Percentiles rank a stretch among this genome's conserved stretches.
phyloP scores from a whole-genome alignment of 2,329 filamentous ascomycete species.

The Byssochlamys sp. region DNA sequence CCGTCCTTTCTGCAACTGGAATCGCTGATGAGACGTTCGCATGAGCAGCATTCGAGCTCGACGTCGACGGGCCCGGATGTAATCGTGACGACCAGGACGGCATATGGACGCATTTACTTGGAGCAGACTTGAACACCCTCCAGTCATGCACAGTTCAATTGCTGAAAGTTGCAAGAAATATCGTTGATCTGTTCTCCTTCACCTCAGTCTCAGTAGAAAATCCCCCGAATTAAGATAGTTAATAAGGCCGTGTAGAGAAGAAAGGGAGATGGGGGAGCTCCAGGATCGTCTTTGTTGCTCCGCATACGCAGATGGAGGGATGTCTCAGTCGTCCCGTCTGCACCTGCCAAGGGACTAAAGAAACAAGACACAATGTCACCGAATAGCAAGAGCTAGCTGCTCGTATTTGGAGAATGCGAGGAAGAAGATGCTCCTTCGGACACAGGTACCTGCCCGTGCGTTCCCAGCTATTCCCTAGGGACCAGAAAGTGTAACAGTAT shows the following conservation, averaged over 20 bases:
- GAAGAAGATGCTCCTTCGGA: neutral
- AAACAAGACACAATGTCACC: neutral
- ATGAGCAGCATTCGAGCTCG: constrained; percentile 7
- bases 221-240: neutral
- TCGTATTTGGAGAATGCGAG: neutral
- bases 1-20: constrained; percentile 8
- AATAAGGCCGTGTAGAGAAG: neutral
- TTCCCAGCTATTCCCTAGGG: neutral
- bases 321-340: neutral
- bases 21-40: neutral
- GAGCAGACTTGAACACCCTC: neutral
- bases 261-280: neutral
- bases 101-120: constrained; percentile 27
- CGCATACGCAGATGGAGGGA: neutral
- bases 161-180: neutral
- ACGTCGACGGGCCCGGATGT: constrained; percentile 17
- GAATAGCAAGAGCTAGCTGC: neutral
- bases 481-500: neutral
- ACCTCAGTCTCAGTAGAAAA: neutral
- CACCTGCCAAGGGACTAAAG: neutral
- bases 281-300: neutral
- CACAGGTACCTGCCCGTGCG: constrained; percentile 1
- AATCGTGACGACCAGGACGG: constrained; percentile 26
- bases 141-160: neutral
- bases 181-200: neutral